These are phyloP conservation scores for Colletotrichum sp. DNA, from an alignment of 2,329 filamentous ascomycete species.

Conservation along the genomic window DNA sequence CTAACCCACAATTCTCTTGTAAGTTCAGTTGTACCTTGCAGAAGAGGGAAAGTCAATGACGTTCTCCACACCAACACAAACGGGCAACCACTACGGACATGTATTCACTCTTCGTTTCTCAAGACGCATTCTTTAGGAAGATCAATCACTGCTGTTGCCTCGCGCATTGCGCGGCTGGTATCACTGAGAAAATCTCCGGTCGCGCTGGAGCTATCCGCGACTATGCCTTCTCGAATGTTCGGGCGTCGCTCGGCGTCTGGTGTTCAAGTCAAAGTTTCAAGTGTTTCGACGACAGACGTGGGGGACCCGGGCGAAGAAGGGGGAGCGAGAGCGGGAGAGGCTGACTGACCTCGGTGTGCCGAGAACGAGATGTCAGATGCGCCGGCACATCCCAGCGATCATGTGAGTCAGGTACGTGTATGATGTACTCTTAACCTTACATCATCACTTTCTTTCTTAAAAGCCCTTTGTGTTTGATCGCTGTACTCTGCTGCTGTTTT, in stretches of 20 bases:
- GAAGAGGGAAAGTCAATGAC: background rate
- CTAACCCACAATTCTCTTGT: background rate
- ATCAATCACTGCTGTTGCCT: background rate
- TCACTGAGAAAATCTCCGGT: background rate
- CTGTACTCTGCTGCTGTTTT: background rate
- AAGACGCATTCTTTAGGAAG: background rate
- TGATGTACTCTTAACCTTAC: background rate
- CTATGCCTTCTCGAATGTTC: background rate
- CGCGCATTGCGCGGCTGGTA: background rate
- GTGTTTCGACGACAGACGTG: conserved; percentile 11
- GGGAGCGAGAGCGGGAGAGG: background rate
- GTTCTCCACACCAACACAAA: background rate
- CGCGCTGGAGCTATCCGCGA: background rate
- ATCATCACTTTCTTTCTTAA: background rate
- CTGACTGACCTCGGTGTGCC: background rate
- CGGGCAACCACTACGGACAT: background rate
- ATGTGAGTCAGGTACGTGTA: background rate
- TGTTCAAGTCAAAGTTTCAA: background rate
- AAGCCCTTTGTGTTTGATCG: background rate
- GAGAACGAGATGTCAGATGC: background rate
- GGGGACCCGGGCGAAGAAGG: background rate
- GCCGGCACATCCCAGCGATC: background rate
- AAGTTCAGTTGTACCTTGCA: background rate
- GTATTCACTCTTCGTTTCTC: background rate
- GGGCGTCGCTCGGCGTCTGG: background rate